Base-by-base conservation (phyloP, 1,284 basidiomycete genomes). In the Boletus semigastroideus region DNA sequence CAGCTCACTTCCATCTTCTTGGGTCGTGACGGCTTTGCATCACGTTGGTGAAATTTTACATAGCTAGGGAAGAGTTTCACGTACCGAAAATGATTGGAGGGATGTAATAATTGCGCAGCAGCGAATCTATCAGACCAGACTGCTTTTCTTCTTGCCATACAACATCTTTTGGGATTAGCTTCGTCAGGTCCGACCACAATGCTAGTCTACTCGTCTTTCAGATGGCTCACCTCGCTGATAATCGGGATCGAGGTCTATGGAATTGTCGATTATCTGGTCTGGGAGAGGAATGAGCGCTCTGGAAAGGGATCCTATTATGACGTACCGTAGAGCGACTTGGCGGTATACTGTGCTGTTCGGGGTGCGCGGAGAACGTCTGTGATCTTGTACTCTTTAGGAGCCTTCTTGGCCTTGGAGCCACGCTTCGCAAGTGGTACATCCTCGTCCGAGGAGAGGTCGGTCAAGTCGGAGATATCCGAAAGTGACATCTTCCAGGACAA, bases 91-190 rank as follows among this genome's bases (percentile, higher is more conserved):
- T 78, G 44, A 82, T 68, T 0, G 79, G 78, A 11, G 78, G 80
- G 13, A 82, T 73, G 49, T 80, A 82, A 59, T 76, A 82, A 59
- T 82, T 81, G 38, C 77, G 73, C 42, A 82, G 72, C 25, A 82
- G 67, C 0, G 80, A 82, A 54, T 83, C 80, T 41, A 82, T 79
- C 20, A 82, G 64, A 22, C 75, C 77, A 13, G 71, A 69, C 30
- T 78, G 76, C 53, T 77, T 77, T 47, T 64, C 58, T 47, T 74
- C 74, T 5, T 67, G 58, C 75, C 75, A 82, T 8, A 82, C 79
- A 14, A 82, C 66, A 52, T 78, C 79, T 81, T 46, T 50, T 6
- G n/a, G 38, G 16, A 42, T 5, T 17, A 37, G 19, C 14, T 2
- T 19, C 11, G 14, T 60, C 20, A 64, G 46, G 51, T 48, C 14